Evolutionary conservation across 352 stramenopile species (phyloP).

Genomic region (Pythium biforme): DNA sequence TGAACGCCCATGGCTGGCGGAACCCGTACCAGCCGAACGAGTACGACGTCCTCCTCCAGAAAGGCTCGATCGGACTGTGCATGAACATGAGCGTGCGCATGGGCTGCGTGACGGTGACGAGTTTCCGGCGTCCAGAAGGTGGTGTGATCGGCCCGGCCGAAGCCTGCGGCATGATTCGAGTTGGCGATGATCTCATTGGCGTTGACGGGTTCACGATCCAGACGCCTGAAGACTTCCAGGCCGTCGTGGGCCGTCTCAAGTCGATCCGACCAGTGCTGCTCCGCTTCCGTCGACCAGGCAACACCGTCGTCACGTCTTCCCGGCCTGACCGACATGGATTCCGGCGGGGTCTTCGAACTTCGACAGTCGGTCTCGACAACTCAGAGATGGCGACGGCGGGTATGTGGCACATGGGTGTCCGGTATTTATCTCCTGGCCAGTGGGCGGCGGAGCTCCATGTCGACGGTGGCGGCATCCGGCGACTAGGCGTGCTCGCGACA

Average conservation of each 20-base stretch:
- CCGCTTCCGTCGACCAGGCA: constrained; percentile 64
- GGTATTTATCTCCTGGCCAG: constrained; percentile 67
- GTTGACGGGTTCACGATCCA: constrained; percentile 81
- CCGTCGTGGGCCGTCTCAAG: constrained; percentile 80
- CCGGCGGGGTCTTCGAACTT: constrained; percentile 60
- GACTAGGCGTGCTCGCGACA: constrained; percentile 61
- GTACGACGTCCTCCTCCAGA: constrained; percentile 86
- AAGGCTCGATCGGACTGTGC: constrained; percentile 82
- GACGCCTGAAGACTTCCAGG: constrained; percentile 78
- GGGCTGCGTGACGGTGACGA: constrained; percentile 78
- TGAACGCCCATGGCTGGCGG: constrained; percentile 59
- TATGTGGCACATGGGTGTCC: constrained; percentile 85
- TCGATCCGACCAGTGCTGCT: constrained; percentile 73
- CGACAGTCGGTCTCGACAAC: constrained; percentile 68
- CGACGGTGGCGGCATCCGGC: constrained; percentile 75
- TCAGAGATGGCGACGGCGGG: constrained; percentile 68
- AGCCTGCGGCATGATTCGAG: constrained; percentile 73
- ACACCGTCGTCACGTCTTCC: constrained; percentile 23
- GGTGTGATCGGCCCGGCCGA: constrained; percentile 77
- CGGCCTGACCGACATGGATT: constrained; percentile 45
- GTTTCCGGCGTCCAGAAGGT: constrained; percentile 74
- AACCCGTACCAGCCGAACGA: constrained; percentile 64
- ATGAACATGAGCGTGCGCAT: constrained; percentile 90
- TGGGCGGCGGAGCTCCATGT: constrained; percentile 85
- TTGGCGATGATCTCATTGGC: constrained; percentile 76